Evolutionary conservation across 2,329 filamentous ascomycete species (phyloP), one percentile per base, ranked within the genome.

Genomic region (Colletotrichum sojae): DNA sequence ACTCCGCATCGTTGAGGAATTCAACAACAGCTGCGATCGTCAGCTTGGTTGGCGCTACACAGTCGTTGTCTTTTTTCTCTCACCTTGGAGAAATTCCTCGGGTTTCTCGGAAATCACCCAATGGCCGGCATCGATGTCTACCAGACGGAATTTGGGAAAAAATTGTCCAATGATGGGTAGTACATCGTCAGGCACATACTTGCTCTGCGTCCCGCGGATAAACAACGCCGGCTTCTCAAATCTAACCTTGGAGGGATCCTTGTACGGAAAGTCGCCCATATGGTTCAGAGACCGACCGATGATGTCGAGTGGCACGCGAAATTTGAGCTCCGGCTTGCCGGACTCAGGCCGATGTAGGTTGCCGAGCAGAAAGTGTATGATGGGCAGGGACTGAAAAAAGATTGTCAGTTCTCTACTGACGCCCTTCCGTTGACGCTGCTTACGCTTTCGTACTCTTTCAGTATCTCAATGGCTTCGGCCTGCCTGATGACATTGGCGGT

Each of bases 91-190:
- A 73, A 97, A 97, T 10, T 85, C 90, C 76, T 94, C 90, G 0
- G 94, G 94, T 74, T 94, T 91, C 83, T 97, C 94, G n/a, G 92
- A 94, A 71, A 95, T 94, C 5, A 97, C 83, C 94, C 94, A 97
- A 79, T 97, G 94, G 0, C 94, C 94, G 9, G 91, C 88, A 45
- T 96, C 91, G 39, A 97, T 83, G 80, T 95, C 92, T 56, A 85
- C 88, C 36, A 96, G 76, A 77, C 89, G 83, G 76, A 96, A 97
- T 25, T 85, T 84, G 12, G 94, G 94, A 76, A 97, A 97, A 81
- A 97, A 96, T 71, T 89, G 86, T 3, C 93, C 93, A 73, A 96
- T 91, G 18, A 92, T 82, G n/a, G 93, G 93, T 55, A 97, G 80
- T 60, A 90, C 87, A 80, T 97, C 94, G 77, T 97, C 93, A 5